Conservation (phyloP, 495 filamentous ascomycete species). For the Lophiostoma macrostomum region DNA sequence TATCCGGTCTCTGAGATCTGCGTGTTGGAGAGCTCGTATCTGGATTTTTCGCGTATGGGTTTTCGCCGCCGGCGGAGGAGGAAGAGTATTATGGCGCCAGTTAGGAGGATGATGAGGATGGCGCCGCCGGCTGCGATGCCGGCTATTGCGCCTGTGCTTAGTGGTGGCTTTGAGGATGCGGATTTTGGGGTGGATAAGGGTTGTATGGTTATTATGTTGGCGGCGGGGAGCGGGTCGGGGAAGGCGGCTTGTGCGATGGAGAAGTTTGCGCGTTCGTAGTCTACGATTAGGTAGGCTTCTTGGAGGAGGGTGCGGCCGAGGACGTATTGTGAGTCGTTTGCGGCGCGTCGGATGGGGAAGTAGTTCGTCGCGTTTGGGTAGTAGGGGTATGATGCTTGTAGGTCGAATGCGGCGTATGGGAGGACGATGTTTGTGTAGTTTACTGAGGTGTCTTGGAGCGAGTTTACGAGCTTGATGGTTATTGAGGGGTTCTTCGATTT, state of each 20-base stretch:
- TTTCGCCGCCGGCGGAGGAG: conserved; percentile 4
- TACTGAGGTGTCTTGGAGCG: conserved; percentile 16
- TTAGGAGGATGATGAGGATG: conserved; percentile 15
- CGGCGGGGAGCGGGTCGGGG: conserved; percentile 25
- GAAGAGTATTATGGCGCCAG: conserved; percentile 6
- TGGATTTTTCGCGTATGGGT: too few species aligned
- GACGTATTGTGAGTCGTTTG: conserved; percentile 35
- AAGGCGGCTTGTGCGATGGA: conserved; percentile 33
- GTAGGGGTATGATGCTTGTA: conserved; percentile 30
- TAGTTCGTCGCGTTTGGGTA: conserved; percentile 35
- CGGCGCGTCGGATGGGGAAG: conserved; percentile 38
- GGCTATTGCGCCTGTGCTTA: conserved; percentile 27
- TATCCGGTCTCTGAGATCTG: conserved; percentile 18
- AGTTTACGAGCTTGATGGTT: conserved; percentile 37
- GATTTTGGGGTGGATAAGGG: conserved; percentile 7
- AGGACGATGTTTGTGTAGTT: conserved; percentile 36
- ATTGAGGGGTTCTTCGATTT: conserved; percentile 33
- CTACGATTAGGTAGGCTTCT: conserved; percentile 39
- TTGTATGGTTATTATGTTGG: conserved; percentile 30
- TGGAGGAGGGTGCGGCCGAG: conserved; percentile 37
- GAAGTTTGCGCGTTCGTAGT: conserved; percentile 38
- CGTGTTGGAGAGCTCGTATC: conserved; percentile 29
- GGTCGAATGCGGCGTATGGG: conserved; percentile 38
- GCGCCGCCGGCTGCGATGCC: conserved; percentile 32
- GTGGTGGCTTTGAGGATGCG: conserved; percentile 7